These are phyloP conservation scores for Curvularia spicifera DNA, from an alignment of 2,329 filamentous ascomycete species.

Conservation along the genomic window DNA sequence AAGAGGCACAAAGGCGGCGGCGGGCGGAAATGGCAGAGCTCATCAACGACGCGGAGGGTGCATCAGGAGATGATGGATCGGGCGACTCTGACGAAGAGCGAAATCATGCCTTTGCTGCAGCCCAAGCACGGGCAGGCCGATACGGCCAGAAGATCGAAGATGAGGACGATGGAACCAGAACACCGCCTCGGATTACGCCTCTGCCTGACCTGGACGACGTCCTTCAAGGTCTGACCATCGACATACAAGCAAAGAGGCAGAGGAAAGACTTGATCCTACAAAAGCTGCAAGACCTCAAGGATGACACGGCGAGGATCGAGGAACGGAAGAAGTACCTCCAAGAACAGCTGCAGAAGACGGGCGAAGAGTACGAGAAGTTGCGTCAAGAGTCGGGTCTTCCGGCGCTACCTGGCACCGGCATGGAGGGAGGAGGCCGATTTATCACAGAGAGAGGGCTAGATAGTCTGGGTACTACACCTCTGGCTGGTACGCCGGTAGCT, in stretches of 20 bases:
- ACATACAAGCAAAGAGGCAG: conserved; percentile 67
- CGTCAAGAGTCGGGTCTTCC: conserved; percentile 57
- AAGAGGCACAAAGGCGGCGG: conserved; percentile 68
- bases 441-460: conserved; percentile 46
- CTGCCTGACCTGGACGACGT: conserved; percentile 75
- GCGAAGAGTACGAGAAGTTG: conserved; percentile 70
- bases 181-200: conserved; percentile 76
- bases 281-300: conserved; percentile 69
- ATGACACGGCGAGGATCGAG: conserved; percentile 72
- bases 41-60: conserved; percentile 78
- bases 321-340: conserved; percentile 81
- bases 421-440: conserved; percentile 33
- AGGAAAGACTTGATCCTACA: conserved; percentile 64
- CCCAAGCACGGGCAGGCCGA: conserved; percentile 86
- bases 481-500: conserved; percentile 43
- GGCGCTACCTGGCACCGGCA: conserved; percentile 38
- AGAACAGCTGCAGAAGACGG: conserved; percentile 78
- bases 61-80: conserved; percentile 71
- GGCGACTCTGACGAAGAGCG: conserved; percentile 68
- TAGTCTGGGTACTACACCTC: conserved; percentile 47
- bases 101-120: conserved; percentile 82
- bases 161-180: conserved; percentile 57
- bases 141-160: conserved; percentile 64
- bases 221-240: conserved; percentile 67
- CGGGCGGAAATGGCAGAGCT: conserved; percentile 81